Percentiles rank a stretch among this genome's conserved stretches.
phyloP scores from a whole-genome alignment of 208 protist genomes.

The Angomonas ambiguus region DNA sequence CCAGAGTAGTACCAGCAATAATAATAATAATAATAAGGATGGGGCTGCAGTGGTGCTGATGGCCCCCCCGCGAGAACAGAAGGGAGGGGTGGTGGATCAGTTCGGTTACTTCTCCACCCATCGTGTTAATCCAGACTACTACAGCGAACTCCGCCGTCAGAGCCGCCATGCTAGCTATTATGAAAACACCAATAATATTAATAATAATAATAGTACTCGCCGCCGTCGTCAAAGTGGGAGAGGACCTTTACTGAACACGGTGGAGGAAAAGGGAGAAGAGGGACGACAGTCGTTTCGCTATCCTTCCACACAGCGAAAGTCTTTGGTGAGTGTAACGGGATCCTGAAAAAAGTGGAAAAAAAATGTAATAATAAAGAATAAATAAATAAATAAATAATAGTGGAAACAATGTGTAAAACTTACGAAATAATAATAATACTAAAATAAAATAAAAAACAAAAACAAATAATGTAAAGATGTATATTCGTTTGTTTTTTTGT shows the following conservation, averaged over 20 bases:
- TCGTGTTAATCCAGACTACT: slow-evolving; percentile 30
- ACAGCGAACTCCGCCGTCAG: slow-evolving; percentile 10
- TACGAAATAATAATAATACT: background rate
- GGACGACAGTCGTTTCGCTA: too few species aligned
- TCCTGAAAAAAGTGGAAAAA: background rate
- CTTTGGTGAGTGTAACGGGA: background rate
- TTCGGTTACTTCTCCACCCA: slow-evolving; percentile 53
- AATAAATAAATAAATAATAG: background rate
- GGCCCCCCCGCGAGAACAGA: background rate
- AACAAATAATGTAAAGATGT: too few species aligned
- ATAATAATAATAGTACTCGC: slow-evolving; percentile 1
- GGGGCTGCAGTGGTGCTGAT: too few species aligned
- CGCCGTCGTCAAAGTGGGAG: too few species aligned
- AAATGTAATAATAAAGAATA: slow-evolving; percentile 7
- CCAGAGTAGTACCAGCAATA: too few species aligned
- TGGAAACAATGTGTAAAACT: background rate
- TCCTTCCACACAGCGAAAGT: too few species aligned
- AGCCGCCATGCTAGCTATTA: background rate
- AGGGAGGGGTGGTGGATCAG: slow-evolving; percentile 33
- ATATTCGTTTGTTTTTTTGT: too few species aligned
- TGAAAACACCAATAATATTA: background rate
- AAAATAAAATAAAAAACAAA: too few species aligned
- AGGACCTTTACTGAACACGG: too few species aligned
- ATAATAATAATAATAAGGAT: too few species aligned
- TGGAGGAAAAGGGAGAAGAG: too few species aligned